Evolutionary conservation across 371 early-diverging fungal species (phyloP), one percentile per base, ranked within the genome.

Genomic region (Conidiobolus incongruus): DNA sequence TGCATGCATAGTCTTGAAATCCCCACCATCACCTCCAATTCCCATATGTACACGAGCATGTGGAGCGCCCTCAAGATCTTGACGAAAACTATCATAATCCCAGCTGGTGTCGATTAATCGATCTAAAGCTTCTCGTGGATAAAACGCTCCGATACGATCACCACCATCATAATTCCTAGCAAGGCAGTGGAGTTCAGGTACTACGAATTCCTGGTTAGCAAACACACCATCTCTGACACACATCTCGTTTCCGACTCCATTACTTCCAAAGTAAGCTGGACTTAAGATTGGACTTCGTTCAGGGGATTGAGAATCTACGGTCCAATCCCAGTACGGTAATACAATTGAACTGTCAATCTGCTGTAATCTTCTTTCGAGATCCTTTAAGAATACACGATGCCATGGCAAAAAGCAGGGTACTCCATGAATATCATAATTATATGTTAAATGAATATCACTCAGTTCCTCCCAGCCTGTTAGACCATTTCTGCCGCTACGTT

Each of bases 291-390:
- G 45, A 2, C 52, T 43, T 5, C 12, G 4, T 3, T 29, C 31
- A 16, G 50, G 51, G 19, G 38, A 26, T 35, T 50, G 49, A 7
- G 52, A 45, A 38, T 59, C 53, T 10, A 46, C 19, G 1, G 40
- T 42, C 66, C 66, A 68, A 36, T 72, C 45, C 73, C 69, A 69
- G 46, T 61, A 72, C 12, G 73, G 68, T 16, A 68, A 47, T 19
- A 69, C 54, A 26, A 3, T 26, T 12, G 35, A 19, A 12, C n/a
- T n/a, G n/a, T 68, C 58, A 30, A 60, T 48, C 21, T 37, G 26
- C 19, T 53, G 48, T 8, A 64, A 40, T 17, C 44, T 45, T 2
- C 24, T n/a, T 45, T 68, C 65, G 34, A 49, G 58, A 1, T 43
- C 22, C 2, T 28, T 38, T n/a, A 63, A 22, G 39, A 53, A 60